These are phyloP conservation scores for Tetrahymena thermophila DNA, from an alignment of 73 alveolate species.

Conservation along the genomic window DNA sequence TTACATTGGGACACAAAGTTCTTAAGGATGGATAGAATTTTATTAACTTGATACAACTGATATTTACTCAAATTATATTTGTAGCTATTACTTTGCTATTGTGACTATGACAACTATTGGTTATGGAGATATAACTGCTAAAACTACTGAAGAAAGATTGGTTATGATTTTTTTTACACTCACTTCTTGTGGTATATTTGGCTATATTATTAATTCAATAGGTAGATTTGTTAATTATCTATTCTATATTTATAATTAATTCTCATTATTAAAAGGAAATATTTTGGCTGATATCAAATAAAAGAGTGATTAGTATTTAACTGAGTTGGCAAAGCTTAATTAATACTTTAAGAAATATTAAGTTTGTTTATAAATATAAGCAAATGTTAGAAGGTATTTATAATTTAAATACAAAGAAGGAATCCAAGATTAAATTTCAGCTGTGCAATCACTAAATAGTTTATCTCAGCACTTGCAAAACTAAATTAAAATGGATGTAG, in stretches of 20 bases:
- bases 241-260: background rate
- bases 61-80: background rate
- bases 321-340: background rate
- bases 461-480: background rate
- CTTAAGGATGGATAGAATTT: background rate
- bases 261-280: background rate
- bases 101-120: slow-evolving; percentile 17
- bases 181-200: slow-evolving; percentile 14
- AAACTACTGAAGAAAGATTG: background rate
- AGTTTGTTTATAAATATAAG: background rate
- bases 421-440: background rate
- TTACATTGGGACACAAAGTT: background rate
- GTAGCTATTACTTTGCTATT: slow-evolving; percentile 3
- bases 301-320: background rate
- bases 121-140: slow-evolving; percentile 22
- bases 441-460: background rate
- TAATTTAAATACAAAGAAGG: background rate
- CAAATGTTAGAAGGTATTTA: background rate
- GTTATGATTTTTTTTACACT: slow-evolving; percentile 10
- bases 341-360: background rate
- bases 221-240: background rate
- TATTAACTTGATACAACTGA: background rate
- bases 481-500: background rate
- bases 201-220: slow-evolving; percentile 3
- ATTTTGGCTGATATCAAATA: background rate